Conservation (phyloP, 257 asterid species). For the Nicotiana tomentosiformis region DNA sequence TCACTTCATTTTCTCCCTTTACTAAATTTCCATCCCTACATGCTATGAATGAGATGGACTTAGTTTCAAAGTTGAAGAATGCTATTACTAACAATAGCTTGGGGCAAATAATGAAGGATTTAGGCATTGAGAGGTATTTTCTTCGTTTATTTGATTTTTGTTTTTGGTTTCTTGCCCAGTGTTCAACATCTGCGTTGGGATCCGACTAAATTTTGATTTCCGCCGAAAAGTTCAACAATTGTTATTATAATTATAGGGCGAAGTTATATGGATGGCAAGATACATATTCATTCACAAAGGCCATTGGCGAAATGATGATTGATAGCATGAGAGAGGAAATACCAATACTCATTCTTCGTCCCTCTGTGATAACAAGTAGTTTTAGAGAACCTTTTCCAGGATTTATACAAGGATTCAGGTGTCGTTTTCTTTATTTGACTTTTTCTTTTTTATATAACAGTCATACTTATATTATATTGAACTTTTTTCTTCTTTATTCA, state of each 20-base stretch:
- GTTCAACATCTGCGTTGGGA: neutral
- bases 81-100: neutral
- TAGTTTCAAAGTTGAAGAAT: neutral
- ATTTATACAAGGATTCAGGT: conserved; percentile 62
- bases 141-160: no score
- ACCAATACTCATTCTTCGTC: conserved; percentile 41
- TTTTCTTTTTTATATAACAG: neutral
- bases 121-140: neutral
- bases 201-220: no score
- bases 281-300: conserved; percentile 42
- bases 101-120: neutral
- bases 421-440: neutral
- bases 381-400: conserved; percentile 39
- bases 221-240: neutral
- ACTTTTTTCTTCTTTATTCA: no score
- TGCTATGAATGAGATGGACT: conserved; percentile 19
- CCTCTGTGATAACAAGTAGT: conserved; percentile 37
- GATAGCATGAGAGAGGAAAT: conserved; percentile 34
- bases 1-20: neutral
- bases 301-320: conserved; percentile 47
- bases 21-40: conserved; percentile 11
- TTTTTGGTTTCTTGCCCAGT: no score
- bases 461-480: no score
- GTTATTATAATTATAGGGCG: conserved; percentile 21
- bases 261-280: conserved; percentile 31